Evolutionary conservation across 345 rosid genomes (phyloP).

Genomic region (Camelina neglecta): DNA sequence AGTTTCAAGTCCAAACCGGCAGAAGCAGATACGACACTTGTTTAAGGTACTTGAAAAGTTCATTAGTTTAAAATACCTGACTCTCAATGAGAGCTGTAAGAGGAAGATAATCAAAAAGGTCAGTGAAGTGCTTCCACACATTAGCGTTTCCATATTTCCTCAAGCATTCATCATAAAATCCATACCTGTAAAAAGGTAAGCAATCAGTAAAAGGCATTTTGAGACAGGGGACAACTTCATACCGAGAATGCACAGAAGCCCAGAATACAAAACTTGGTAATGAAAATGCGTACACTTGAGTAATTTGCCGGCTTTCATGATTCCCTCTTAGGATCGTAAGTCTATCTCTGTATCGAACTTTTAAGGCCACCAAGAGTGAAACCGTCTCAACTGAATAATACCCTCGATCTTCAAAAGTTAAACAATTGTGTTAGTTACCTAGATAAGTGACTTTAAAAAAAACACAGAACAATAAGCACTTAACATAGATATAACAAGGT

Average conservation of each 20-base stretch:
- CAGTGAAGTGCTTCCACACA: conserved; percentile 94
- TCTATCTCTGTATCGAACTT: conserved; percentile 96
- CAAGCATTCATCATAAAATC: conserved; percentile 94
- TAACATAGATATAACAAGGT: not conserved
- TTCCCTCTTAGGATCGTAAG: conserved; percentile 91
- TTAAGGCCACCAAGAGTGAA: conserved; percentile 86
- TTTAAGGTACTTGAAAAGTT: too few species aligned
- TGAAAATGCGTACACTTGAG: conserved; percentile 67
- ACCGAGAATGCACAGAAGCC: not conserved
- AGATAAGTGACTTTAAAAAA: not conserved
- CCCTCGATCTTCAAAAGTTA: conserved; percentile 79
- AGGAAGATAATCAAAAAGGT: conserved; percentile 89
- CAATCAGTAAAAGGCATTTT: conserved; percentile 1
- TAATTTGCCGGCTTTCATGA: conserved; percentile 96
- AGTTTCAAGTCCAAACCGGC: conserved; percentile 21
- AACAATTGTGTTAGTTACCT: not conserved
- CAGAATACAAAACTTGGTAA: conserved; percentile 39
- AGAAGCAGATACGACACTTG: not conserved
- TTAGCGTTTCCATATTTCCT: conserved; percentile 97
- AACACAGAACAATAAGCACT: not conserved
- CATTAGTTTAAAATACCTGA: conserved; percentile 55
- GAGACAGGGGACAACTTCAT: not conserved
- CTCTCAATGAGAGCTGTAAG: conserved; percentile 95
- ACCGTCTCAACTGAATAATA: conserved; percentile 96
- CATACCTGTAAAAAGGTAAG: conserved; percentile 63